phyloP scores from a whole-genome alignment of 495 filamentous ascomycete species.

The Trichoderma virens region DNA sequence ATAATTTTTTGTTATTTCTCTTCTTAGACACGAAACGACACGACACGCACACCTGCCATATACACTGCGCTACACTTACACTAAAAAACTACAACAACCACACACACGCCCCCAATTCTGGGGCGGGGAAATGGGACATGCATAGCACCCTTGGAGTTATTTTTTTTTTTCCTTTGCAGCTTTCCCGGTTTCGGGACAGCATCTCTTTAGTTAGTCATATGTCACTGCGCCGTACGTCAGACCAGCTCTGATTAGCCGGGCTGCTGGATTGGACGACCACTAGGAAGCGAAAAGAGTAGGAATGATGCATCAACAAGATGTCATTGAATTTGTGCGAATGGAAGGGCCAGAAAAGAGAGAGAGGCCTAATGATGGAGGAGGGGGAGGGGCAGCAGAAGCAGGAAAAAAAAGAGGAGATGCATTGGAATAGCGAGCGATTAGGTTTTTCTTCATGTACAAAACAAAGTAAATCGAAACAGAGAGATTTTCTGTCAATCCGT shows the following conservation, averaged over 20 bases:
- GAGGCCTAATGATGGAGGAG: not conserved
- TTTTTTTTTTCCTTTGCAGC: not conserved
- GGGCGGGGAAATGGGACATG: slow-evolving; percentile 7
- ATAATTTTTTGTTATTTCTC: not conserved
- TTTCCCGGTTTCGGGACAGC: not conserved
- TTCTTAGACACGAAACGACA: slow-evolving; percentile 1
- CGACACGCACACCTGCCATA: slow-evolving; percentile 3
- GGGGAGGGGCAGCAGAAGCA: not conserved
- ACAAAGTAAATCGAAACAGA: too few species aligned
- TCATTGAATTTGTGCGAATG: not conserved
- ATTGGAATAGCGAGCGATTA: too few species aligned
- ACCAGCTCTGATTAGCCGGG: not conserved
- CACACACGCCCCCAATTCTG: not conserved
- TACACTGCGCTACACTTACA: not conserved
- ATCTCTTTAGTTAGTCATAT: not conserved
- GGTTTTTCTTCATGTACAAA: too few species aligned
- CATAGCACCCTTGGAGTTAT: slow-evolving; percentile 3
- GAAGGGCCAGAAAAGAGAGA: not conserved
- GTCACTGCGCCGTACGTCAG: not conserved
- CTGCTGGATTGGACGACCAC: not conserved
- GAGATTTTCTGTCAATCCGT: too few species aligned
- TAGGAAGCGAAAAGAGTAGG: not conserved
- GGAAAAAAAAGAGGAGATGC: not conserved
- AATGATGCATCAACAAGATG: not conserved
- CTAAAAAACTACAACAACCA: not conserved